Evolutionary conservation across 2,329 filamentous ascomycete species (phyloP), one percentile per base, ranked within the genome.

Genomic region (Neoarthrinium moseri): DNA sequence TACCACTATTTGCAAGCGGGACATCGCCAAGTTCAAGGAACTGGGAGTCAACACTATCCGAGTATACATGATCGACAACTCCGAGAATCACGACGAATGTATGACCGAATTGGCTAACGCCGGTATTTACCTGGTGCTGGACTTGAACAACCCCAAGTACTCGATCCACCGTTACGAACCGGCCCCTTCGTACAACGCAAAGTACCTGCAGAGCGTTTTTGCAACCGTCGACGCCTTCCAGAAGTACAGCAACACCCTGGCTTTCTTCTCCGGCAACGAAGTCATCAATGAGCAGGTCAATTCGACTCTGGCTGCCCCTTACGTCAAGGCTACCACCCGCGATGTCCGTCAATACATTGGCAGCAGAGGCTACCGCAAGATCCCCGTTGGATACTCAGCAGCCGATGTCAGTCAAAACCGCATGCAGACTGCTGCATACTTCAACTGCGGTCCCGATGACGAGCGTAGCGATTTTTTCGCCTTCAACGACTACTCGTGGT

Each of bases 21-120:
- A 95, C 62, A 86, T 96, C 57, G 70, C 72, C 42, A 76, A 89
- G 64, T 95, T 96, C 82, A 81, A 89, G 74, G 80, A 90, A 55
- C 77, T 96, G 41, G 90, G 91, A 39, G 74, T 96, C 71, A 96
- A 96, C 77, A 91, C 90, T 21, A 77, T 96, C 63, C 91, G 91
- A 68, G 87, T 96, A 51, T 96, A 96, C 78, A 90, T 87, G 13
- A 84, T 95, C 56, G 91, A 96, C 75, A 96, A 96, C 78, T 84
- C 84, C 41, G 72, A 76, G 57, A 71, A 86, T 67, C 91, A 96
- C 71, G 84, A 91, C 59, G 78, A 83, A 51, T 96, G 91, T 76
- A 96, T 96, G 91, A 73, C 77, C 50, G 76, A 80, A 36, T 78
- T 96, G 50, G 84, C 83, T 43, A 87, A 87, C 59, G 91, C 89